A percentile compares a stretch with the other conserved stretches of the same genome.
Evolutionary conservation across 2,329 filamentous ascomycete genomes (phyloP).

Genomic region (Pseudocercospora eumusae): DNA sequence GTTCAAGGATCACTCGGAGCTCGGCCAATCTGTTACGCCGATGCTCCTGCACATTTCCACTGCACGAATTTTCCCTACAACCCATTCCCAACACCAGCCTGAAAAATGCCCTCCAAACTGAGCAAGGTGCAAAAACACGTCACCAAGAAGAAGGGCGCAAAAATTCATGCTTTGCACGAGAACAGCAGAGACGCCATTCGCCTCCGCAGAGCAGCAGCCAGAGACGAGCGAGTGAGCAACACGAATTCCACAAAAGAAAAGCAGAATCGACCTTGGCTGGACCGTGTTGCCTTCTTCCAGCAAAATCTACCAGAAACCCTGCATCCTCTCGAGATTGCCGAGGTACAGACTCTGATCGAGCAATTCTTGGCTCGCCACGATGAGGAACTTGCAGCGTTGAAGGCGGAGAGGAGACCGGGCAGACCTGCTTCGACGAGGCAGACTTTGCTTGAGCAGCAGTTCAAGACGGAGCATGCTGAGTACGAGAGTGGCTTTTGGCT

Average conservation of each 20-base stretch:
- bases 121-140: slow-evolving; percentile 88
- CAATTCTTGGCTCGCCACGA: slow-evolving; percentile 63
- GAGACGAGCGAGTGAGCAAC: slow-evolving; percentile 80
- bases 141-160: slow-evolving; percentile 83
- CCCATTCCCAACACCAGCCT: neutral
- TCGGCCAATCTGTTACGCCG: neutral
- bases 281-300: slow-evolving; percentile 71
- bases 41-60: neutral
- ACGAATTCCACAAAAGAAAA: slow-evolving; percentile 69
- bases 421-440: slow-evolving; percentile 76
- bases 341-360: slow-evolving; percentile 56
- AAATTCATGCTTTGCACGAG: slow-evolving; percentile 75
- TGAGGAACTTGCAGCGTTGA: slow-evolving; percentile 66
- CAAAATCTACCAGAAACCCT: slow-evolving; percentile 38
- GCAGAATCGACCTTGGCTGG: slow-evolving; percentile 65
- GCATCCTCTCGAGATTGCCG: slow-evolving; percentile 55
- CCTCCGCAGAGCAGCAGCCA: slow-evolving; percentile 73
- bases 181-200: slow-evolving; percentile 84
- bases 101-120: slow-evolving; percentile 69
- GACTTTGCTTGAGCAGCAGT: slow-evolving; percentile 72
- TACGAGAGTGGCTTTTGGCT: slow-evolving; percentile 82
- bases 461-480: slow-evolving; percentile 73
- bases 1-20: neutral
- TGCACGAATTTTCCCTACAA: slow-evolving; percentile 1
- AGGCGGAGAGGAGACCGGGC: slow-evolving; percentile 72